phyloP scores from a whole-genome alignment of 441 rosid genomes.

The Metrosideros polymorpha region DNA sequence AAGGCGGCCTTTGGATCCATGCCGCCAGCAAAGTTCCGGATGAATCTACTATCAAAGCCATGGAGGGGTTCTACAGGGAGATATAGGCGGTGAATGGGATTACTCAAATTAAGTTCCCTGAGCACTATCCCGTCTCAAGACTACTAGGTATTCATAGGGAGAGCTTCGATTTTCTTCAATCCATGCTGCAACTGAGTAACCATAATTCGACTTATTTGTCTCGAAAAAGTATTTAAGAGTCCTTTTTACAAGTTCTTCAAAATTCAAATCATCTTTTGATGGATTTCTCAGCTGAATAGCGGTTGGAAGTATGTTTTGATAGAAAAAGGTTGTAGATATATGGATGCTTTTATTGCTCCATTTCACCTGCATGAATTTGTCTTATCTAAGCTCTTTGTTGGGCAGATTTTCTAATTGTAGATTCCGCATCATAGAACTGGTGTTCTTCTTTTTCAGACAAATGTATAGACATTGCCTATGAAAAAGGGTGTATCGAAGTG shows the following conservation, averaged over 20 bases:
- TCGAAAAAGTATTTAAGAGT: background rate
- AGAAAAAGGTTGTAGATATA: background rate
- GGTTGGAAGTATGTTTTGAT: background rate
- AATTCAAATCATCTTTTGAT: background rate
- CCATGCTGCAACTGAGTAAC: background rate
- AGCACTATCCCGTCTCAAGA: constrained; percentile 82
- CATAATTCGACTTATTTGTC: background rate
- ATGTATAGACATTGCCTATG: background rate
- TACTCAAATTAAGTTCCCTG: constrained; percentile 44
- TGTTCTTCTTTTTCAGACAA: background rate
- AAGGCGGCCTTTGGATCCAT: constrained; percentile 91
- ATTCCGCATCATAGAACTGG: background rate
- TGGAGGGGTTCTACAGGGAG: constrained; percentile 77
- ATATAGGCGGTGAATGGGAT: constrained; percentile 68
- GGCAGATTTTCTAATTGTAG: background rate
- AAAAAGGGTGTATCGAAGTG: constrained; percentile 78
- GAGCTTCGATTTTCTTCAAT: too few relatives aligned
- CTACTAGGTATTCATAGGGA: constrained; percentile 40
- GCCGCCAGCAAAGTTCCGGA: constrained; percentile 89
- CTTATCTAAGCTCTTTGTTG: background rate
- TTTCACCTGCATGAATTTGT: background rate
- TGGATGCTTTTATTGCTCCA: background rate
- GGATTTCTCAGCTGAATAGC: background rate
- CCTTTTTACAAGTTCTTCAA: accelerated
- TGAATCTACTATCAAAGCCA: constrained; percentile 70